Conservation (phyloP, 2,329 filamentous ascomycete genomes). For the Cladorrhinum sp. region DNA sequence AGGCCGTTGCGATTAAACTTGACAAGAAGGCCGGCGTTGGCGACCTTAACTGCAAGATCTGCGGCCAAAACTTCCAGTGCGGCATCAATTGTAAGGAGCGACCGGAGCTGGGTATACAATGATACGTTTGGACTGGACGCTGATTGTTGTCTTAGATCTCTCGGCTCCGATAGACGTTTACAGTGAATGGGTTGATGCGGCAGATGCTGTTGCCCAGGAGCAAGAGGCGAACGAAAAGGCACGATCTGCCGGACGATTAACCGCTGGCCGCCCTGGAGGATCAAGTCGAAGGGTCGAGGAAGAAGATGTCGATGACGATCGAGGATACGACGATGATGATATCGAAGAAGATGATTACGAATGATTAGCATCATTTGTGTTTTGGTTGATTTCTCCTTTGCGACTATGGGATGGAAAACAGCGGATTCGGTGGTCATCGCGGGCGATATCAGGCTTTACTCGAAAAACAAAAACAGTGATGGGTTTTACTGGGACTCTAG, state of each 20-base stretch:
- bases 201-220: constrained; percentile 35
- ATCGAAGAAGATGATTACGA: constrained; percentile 55
- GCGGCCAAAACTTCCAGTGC: constrained; percentile 90
- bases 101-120: neutral
- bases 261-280: constrained; percentile 11
- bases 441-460: constrained; percentile 10
- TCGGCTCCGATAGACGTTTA: constrained; percentile 94
- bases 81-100: constrained; percentile 76
- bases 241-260: constrained; percentile 8
- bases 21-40: constrained; percentile 91
- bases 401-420: neutral
- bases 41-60: constrained; percentile 84
- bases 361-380: constrained; percentile 33
- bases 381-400: constrained; percentile 6
- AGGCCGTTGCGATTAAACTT: constrained; percentile 83
- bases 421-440: constrained; percentile 4
- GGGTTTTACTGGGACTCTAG: neutral
- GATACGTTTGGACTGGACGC: neutral
- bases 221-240: neutral
- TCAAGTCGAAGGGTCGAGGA: constrained; percentile 23
- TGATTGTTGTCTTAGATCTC: constrained; percentile 57
- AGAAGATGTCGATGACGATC: constrained; percentile 47
- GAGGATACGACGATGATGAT: constrained; percentile 52
- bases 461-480: neutral
- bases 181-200: constrained; percentile 94